A percentile compares a stretch with the other conserved stretches of the same genome.
Evolutionary conservation across 148 eudicot species (phyloP).

Genomic region (Heliamphora exappendiculata): DNA sequence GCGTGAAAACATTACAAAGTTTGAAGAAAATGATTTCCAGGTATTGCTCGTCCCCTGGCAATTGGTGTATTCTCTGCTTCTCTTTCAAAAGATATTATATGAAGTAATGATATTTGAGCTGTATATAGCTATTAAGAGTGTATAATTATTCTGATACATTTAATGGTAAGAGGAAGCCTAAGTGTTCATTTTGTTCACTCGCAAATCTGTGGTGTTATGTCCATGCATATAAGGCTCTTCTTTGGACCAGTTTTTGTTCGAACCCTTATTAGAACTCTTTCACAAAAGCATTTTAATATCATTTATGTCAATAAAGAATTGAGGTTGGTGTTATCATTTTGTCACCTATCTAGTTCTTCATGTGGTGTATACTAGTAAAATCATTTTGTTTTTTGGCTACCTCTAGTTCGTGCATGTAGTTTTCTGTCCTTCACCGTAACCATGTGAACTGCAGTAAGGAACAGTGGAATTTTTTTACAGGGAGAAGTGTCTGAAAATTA

Average conservation of each 20-base stretch:
- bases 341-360: not conserved
- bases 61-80: not conserved
- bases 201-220: not conserved
- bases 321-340: not conserved
- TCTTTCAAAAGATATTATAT: not conserved
- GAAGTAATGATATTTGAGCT: not conserved
- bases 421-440: too few relatives aligned
- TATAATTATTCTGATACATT: not conserved
- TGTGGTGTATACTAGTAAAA: not conserved
- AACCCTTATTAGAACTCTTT: too few relatives aligned
- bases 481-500: not conserved
- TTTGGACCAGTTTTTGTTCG: not conserved
- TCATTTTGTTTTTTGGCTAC: not conserved
- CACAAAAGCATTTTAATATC: too few relatives aligned
- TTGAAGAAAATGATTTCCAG: constrained; percentile 96
- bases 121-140: too few relatives aligned
- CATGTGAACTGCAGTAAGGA: too few relatives aligned
- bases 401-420: not conserved
- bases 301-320: too few relatives aligned
- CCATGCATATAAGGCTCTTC: not conserved
- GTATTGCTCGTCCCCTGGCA: constrained; percentile 22
- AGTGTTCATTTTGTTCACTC: not conserved
- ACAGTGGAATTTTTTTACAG: too few relatives aligned
- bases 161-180: not conserved
- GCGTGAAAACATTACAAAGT: constrained; percentile 74